Evolutionary conservation across 352 stramenopile species (phyloP).

Genomic region (Globisporangium sylvaticum): DNA sequence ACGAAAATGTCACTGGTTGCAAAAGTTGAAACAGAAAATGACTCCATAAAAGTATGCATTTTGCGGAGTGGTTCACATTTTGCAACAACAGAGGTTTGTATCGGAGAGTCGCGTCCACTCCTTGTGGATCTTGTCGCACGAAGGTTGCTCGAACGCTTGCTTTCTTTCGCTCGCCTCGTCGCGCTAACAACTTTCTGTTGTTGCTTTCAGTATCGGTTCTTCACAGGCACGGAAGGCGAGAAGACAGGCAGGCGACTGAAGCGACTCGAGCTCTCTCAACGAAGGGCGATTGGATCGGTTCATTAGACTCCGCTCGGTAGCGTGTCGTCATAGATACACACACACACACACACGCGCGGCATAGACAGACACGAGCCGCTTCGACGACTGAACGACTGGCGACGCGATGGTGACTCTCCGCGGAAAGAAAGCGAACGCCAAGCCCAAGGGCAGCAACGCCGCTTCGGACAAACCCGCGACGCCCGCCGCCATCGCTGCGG

Average conservation of each 20-base stretch:
- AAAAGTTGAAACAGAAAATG: too few relatives aligned
- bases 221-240: not conserved
- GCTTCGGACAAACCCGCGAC: conserved; percentile 32
- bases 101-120: too few relatives aligned
- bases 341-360: not conserved
- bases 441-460: conserved; percentile 44
- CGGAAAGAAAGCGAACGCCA: conserved; percentile 66
- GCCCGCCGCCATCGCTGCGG: conserved; percentile 14
- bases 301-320: not conserved
- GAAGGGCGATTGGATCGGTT: not conserved
- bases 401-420: conserved; percentile 63
- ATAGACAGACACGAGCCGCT: not conserved
- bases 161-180: too few relatives aligned
- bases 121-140: too few relatives aligned
- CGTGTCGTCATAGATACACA: not conserved
- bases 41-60: too few relatives aligned
- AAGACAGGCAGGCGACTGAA: not conserved
- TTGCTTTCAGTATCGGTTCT: conserved; percentile 6
- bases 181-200: too few relatives aligned
- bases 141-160: too few relatives aligned
- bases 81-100: too few relatives aligned
- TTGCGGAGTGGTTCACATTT: too few relatives aligned
- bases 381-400: not conserved
- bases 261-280: not conserved
- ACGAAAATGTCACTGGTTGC: too few relatives aligned